Conservation (phyloP, 768 basidiomycete genomes). For the Tephrocybe sp. region DNA sequence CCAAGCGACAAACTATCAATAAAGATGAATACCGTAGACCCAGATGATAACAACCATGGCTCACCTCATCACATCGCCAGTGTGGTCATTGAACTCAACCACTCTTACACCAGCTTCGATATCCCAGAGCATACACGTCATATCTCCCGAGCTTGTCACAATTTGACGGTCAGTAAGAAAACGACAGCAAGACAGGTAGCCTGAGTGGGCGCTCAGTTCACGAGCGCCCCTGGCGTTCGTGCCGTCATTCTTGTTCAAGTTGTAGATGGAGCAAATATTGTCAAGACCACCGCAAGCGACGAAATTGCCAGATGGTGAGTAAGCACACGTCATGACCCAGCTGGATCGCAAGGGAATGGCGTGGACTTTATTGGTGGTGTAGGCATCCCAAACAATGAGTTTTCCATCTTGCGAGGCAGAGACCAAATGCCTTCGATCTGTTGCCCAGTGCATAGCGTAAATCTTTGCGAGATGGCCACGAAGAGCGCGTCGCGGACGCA, state of each 20-base stretch:
- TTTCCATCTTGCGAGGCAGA: conserved; percentile 99
- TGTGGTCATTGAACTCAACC: conserved; percentile 99
- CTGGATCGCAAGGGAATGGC: conserved; percentile 96
- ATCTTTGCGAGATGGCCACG: conserved; percentile 99
- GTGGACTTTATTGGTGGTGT: conserved; percentile 99
- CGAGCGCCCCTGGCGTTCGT: conserved; percentile 85
- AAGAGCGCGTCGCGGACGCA: conserved; percentile 93
- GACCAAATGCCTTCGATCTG: conserved; percentile 95
- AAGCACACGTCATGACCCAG: conserved; percentile 99
- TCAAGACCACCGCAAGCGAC: conserved; percentile 99
- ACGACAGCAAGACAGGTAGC: conserved; percentile 96
- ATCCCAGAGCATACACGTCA: conserved; percentile 99
- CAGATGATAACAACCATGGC: conserved; percentile 18
- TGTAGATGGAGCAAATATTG: conserved; percentile 99
- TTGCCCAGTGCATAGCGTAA: conserved; percentile 99
- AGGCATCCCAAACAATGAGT: conserved; percentile 99
- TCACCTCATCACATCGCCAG: conserved; percentile 99
- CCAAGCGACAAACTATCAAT: conserved; percentile 81
- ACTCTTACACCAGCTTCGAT: conserved; percentile 96
- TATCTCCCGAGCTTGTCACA: conserved; percentile 95
- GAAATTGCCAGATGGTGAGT: conserved; percentile 94
- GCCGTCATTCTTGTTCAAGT: conserved; percentile 80
- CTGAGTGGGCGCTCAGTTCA: conserved; percentile 95
- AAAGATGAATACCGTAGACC: conserved; percentile 12
- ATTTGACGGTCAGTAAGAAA: conserved; percentile 99